Evolutionary conservation across 257 asterid species (phyloP).

Genomic region (Lantana camara): DNA sequence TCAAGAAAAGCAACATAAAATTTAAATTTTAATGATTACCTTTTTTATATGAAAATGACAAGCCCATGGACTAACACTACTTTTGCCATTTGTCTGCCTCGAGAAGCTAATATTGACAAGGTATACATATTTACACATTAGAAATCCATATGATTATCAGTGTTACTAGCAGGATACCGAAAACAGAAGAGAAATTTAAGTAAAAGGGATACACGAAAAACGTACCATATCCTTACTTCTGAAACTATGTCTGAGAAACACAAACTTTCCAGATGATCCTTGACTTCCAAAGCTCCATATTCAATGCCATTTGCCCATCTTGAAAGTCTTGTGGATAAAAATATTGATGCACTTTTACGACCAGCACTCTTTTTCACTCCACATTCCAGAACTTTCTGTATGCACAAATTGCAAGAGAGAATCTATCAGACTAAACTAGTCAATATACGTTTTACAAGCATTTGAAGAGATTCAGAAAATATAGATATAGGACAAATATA

Average conservation of each 20-base stretch:
- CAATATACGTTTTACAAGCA: slow-evolving; percentile 17
- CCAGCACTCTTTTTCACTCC: slow-evolving; percentile 76
- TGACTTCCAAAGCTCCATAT: slow-evolving; percentile 86
- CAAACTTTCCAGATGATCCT: slow-evolving; percentile 72
- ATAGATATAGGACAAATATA: not conserved
- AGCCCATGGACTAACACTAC: slow-evolving; percentile 59
- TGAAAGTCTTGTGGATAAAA: slow-evolving; percentile 65
- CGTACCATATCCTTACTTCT: slow-evolving; percentile 63
- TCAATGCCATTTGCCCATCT: slow-evolving; percentile 69
- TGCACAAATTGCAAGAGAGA: slow-evolving; percentile 25
- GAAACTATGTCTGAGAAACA: slow-evolving; percentile 71
- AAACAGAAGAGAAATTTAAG: slow-evolving; percentile 5
- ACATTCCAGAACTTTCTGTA: slow-evolving; percentile 78
- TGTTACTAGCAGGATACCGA: slow-evolving; percentile 13
- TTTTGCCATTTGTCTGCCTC: slow-evolving; percentile 33
- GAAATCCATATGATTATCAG: slow-evolving; percentile 19
- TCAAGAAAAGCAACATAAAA: slow-evolving; percentile 3
- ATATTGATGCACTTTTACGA: slow-evolving; percentile 69
- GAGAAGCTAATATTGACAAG: slow-evolving; percentile 45
- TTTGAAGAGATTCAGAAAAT: slow-evolving; percentile 9
- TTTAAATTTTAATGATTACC: slow-evolving; percentile 45
- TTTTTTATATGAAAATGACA: slow-evolving; percentile 78
- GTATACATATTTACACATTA: slow-evolving; percentile 29
- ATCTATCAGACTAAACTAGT: slow-evolving; percentile 16
- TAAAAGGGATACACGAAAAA: slow-evolving; percentile 8